Evolutionary conservation across 208 protist genomes (phyloP).

Genomic region (Leishmania tropica): DNA sequence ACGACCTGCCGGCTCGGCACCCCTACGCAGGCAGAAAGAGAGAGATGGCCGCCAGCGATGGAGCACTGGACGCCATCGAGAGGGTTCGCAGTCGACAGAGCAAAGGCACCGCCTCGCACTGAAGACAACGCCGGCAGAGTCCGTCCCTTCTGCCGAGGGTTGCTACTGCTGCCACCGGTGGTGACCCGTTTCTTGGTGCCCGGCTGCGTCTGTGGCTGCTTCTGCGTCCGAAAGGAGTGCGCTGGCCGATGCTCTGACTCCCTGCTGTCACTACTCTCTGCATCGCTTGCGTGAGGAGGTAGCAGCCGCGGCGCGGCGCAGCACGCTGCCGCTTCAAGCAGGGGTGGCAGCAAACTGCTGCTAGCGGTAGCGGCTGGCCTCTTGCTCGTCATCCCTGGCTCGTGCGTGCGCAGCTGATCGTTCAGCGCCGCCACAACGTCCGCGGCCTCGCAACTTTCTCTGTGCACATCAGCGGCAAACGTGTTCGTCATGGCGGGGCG

Average conservation of each 20-base stretch:
- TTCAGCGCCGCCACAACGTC: constrained; percentile 3
- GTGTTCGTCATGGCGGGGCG: constrained; percentile 44
- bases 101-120: neutral
- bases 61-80: constrained; percentile 61
- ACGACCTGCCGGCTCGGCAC: constrained; percentile 33
- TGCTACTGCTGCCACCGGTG: neutral
- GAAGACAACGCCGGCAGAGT: neutral
- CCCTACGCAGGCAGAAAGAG: constrained; percentile 41
- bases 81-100: neutral
- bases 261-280: neutral
- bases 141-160: neutral
- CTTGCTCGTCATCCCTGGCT: constrained; percentile 24
- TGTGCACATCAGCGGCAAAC: constrained; percentile 20
- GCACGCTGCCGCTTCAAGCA: constrained; percentile 6
- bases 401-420: constrained; percentile 29
- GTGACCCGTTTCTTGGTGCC: neutral
- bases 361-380: neutral
- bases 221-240: neutral
- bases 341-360: constrained; percentile 9
- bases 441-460: neutral
- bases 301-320: neutral
- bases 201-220: neutral
- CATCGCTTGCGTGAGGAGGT: neutral
- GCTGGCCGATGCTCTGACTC: neutral
- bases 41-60: constrained; percentile 34